Evolutionary conservation across 1,284 basidiomycete species (phyloP), one percentile per base, ranked within the genome.

Genomic region (Leccinum glutinopallens): DNA sequence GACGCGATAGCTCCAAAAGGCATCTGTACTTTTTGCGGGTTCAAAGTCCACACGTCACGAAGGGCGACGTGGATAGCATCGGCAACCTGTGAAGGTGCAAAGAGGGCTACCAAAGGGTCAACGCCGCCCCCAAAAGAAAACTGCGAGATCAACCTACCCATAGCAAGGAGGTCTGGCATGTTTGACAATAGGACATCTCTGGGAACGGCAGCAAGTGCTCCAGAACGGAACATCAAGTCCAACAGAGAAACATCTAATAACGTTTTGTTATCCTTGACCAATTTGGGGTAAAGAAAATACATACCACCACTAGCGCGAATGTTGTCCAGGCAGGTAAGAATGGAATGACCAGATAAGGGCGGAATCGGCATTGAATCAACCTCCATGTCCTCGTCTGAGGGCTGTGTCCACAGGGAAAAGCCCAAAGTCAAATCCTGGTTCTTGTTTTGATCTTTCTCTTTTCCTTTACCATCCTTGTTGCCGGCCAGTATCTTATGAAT

Each of bases 181-280:
- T 80, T 69, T 22, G 69, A 69, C 7, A 72, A 54, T 62, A 78
- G 58, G 58, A 77, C 66, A 39, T 71, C 67, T 33, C 72, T 43
- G 15, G 76, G 69, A 37, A 79, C 63, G 60, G 61, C 71, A 35
- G 68, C 67, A 59, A 84, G 71, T 37, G 75, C 67, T 58, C 82
- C 80, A 58, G 78, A 77, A 43, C 78, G 72, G 5, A 89, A 70
- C n/a, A 85, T 64, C 25, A 81, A 66, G 8, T 72, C 70, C n/a
- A 81, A 71, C 58, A 76, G 77, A 10, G 65, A 55, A 32, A 72
- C 62, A 66, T 85, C 87, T 88, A 13, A 10, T 55, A 54, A 53
- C 54, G 8, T 35, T 65, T 43, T 65, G 53, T 57, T 13, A 29
- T 62, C 3, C 62, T 17, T 29, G 22, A 32, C 3, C 5, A 22